phyloP scores from a whole-genome alignment of 1,284 basidiomycete genomes.

The Xerocomus nothofagi region DNA sequence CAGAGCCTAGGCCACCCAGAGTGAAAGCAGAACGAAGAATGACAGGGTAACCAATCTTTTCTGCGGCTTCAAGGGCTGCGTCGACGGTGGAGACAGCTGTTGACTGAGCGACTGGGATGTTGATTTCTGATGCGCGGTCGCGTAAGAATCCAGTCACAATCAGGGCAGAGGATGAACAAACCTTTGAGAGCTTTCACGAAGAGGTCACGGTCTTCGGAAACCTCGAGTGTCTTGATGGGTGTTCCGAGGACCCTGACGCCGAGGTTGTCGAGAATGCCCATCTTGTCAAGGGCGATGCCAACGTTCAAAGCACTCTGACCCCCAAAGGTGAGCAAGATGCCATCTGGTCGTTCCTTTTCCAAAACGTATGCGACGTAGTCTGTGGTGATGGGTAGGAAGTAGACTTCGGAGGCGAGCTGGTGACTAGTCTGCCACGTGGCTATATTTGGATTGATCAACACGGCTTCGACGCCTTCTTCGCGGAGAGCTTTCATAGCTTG shows the following conservation, averaged over 20 bases:
- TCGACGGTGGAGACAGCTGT: slow-evolving; percentile 97
- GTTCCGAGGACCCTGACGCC: slow-evolving; percentile 96
- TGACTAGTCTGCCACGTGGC: slow-evolving; percentile 98
- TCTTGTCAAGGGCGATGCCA: slow-evolving; percentile 95
- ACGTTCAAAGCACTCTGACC: slow-evolving; percentile 98
- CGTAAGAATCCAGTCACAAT: background rate
- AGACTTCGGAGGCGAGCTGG: slow-evolving; percentile 93
- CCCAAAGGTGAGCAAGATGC: slow-evolving; percentile 96
- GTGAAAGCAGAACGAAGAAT: slow-evolving; percentile 98
- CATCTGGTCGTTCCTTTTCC: slow-evolving; percentile 98
- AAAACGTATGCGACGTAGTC: slow-evolving; percentile 99
- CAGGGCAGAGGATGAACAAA: slow-evolving; percentile 34
- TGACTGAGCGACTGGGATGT: slow-evolving; percentile 96
- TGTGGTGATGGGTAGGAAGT: slow-evolving; percentile 95
- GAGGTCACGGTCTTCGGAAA: slow-evolving; percentile 96
- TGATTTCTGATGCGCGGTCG: slow-evolving; percentile 70
- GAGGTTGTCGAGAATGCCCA: slow-evolving; percentile 95
- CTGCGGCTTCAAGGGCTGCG: slow-evolving; percentile 89
- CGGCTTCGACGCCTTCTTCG: slow-evolving; percentile 93
- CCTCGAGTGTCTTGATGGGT: slow-evolving; percentile 91
- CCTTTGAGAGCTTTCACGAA: slow-evolving; percentile 97
- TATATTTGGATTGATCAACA: slow-evolving; percentile 97
- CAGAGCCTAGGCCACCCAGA: slow-evolving; percentile 96
- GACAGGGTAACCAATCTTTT: slow-evolving; percentile 94
- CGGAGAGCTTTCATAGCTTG: slow-evolving; percentile 98